Evolutionary conservation across 495 filamentous ascomycete species (phyloP).

Genomic region (Beverwykella pulmonaria): DNA sequence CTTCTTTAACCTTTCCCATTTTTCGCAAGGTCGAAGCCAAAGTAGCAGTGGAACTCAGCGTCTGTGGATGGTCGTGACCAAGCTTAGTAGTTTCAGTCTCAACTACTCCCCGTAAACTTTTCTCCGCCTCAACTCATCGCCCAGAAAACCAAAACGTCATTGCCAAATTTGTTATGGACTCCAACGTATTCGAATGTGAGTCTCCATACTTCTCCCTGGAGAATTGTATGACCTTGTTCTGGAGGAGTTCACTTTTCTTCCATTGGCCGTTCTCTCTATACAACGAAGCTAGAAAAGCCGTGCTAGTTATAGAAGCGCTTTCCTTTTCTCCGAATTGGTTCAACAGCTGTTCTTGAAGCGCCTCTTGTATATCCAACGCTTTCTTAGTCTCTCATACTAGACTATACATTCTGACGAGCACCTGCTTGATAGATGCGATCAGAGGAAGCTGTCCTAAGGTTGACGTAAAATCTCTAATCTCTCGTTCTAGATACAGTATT

Average conservation of each 20-base stretch:
- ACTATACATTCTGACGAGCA: neutral
- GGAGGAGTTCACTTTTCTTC: neutral
- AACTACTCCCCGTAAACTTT: neutral
- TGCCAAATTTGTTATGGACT: neutral
- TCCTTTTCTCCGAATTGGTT: neutral
- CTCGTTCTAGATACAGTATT: neutral
- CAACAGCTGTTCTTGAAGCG: neutral
- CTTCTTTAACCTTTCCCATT: neutral
- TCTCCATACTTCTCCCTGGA: neutral
- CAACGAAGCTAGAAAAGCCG: neutral
- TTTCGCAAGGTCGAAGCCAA: neutral
- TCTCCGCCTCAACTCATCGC: neutral
- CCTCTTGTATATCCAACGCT: neutral
- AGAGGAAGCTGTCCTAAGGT: neutral
- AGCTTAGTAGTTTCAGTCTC: neutral
- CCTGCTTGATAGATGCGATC: neutral
- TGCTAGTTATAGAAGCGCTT: neutral
- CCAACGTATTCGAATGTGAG: neutral
- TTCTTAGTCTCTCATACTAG: neutral
- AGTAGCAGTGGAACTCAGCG: neutral
- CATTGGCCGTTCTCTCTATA: neutral
- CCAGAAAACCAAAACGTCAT: neutral
- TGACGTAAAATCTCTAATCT: neutral
- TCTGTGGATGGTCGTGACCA: neutral
- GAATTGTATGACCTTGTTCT: neutral